These are phyloP conservation scores for Cladosporium sp. DNA, from an alignment of 2,329 filamentous ascomycete species.

Conservation along the genomic window DNA sequence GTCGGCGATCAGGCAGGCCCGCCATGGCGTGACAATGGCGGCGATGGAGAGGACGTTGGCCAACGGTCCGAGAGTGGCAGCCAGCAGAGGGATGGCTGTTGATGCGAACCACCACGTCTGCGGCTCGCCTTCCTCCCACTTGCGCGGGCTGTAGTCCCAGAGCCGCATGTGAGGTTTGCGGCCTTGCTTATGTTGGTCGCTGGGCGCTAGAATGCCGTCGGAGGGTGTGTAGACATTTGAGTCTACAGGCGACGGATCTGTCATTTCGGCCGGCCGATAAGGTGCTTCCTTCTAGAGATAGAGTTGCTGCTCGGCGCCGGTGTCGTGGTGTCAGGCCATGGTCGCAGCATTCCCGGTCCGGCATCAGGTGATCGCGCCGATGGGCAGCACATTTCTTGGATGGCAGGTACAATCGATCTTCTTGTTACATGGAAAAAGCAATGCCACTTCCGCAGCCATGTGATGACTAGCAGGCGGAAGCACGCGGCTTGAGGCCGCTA, in stretches of 20 bases:
- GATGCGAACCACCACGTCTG: slow-evolving; percentile 33
- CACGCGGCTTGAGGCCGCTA: too few relatives aligned
- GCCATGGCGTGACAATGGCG: slow-evolving; percentile 75
- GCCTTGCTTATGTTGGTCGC: not conserved
- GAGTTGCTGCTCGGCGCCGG: not conserved
- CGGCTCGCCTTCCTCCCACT: slow-evolving; percentile 30
- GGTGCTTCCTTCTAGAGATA: not conserved
- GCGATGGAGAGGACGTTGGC: slow-evolving; percentile 85
- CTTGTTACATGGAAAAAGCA: too few relatives aligned
- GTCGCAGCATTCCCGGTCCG: slow-evolving; percentile 1
- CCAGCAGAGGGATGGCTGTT: slow-evolving; percentile 53
- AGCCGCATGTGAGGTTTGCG: not conserved
- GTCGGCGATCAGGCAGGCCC: slow-evolving; percentile 46
- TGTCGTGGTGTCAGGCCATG: not conserved
- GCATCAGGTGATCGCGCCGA: not conserved
- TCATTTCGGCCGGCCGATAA: not conserved
- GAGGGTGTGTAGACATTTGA: not conserved
- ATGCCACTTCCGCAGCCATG: too few relatives aligned
- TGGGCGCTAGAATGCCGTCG: slow-evolving; percentile 2
- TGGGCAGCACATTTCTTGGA: not conserved
- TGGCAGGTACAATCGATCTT: not conserved
- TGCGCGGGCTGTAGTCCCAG: slow-evolving; percentile 15
- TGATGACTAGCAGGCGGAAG: too few relatives aligned
- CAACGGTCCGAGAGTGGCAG: slow-evolving; percentile 76
- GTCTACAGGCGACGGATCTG: not conserved